Percentiles rank a stretch among this genome's conserved stretches.
phyloP scores from a whole-genome alignment of 129 eudicot genomes.

The Arctium lappa region DNA sequence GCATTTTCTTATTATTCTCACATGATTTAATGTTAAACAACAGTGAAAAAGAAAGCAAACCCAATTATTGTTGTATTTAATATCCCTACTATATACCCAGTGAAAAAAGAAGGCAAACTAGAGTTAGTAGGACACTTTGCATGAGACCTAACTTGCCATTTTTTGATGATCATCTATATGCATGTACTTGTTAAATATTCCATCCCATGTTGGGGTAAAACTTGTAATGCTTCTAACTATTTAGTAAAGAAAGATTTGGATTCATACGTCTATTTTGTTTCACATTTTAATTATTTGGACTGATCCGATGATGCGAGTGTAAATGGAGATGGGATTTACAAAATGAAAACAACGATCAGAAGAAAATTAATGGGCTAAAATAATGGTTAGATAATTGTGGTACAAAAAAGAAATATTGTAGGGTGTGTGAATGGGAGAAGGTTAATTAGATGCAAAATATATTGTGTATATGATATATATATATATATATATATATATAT shows the following conservation, averaged over 20 bases:
- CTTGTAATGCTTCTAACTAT: background rate
- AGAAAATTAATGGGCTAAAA: background rate
- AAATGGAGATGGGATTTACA: background rate
- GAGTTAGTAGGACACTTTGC: conserved; percentile 10
- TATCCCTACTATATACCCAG: background rate
- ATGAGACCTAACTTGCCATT: conserved; percentile 4
- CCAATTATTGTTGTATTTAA: background rate
- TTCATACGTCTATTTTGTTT: background rate
- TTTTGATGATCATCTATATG: conserved; percentile 11
- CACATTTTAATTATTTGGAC: background rate
- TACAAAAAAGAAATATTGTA: background rate
- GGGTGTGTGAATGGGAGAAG: background rate
- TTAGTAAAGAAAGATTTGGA: background rate
- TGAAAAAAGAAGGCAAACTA: conserved; percentile 1
- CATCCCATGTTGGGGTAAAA: background rate
- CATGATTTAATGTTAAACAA: background rate
- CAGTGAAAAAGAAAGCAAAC: background rate
- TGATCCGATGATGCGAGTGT: background rate
- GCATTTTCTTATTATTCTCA: background rate
- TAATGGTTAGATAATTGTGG: background rate
- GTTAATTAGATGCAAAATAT: too few species aligned
- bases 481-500: too few species aligned
- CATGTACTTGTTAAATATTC: conserved; percentile 19
- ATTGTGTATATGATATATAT: too few species aligned
- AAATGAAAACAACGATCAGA: background rate